These are phyloP conservation scores for Trametes polyzona DNA, from an alignment of 1,284 basidiomycete genomes.

Conservation along the genomic window DNA sequence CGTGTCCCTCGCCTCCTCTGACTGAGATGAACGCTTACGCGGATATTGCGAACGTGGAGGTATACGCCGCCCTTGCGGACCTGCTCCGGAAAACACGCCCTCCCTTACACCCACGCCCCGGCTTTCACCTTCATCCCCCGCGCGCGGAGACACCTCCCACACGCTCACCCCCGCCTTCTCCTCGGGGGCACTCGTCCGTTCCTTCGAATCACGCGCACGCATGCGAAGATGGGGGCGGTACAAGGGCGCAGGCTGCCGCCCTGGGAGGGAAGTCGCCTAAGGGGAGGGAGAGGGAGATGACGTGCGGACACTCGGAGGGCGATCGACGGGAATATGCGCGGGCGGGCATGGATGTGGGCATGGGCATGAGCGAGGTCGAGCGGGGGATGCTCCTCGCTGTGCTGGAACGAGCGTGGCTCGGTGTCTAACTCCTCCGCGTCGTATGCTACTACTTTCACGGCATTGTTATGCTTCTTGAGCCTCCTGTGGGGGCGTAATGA, in stretches of 20 bases:
- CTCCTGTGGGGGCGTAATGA: too few relatives aligned
- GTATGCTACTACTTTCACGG: too few relatives aligned
- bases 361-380: constrained; percentile 45
- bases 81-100: constrained; percentile 21
- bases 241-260: background rate
- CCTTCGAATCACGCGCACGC: constrained; percentile 11
- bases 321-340: constrained; percentile 19
- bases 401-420: constrained; percentile 49
- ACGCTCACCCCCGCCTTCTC: background rate
- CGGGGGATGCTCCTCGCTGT: constrained; percentile 54
- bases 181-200: constrained; percentile 1
- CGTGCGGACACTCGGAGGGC: background rate
- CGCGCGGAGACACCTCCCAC: background rate
- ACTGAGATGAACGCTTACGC: background rate
- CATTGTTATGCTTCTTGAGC: too few relatives aligned
- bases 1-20: background rate
- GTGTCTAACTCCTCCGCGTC: constrained; percentile 11
- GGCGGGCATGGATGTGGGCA: background rate
- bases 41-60: constrained; percentile 14
- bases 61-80: constrained; percentile 21
- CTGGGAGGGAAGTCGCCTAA: background rate
- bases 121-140: background rate
- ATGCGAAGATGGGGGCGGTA: background rate
- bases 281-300: background rate
- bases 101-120: background rate